These are phyloP conservation scores for Gastrolobium bilobum DNA, from an alignment of 306 rosid genomes.

Conservation along the genomic window DNA sequence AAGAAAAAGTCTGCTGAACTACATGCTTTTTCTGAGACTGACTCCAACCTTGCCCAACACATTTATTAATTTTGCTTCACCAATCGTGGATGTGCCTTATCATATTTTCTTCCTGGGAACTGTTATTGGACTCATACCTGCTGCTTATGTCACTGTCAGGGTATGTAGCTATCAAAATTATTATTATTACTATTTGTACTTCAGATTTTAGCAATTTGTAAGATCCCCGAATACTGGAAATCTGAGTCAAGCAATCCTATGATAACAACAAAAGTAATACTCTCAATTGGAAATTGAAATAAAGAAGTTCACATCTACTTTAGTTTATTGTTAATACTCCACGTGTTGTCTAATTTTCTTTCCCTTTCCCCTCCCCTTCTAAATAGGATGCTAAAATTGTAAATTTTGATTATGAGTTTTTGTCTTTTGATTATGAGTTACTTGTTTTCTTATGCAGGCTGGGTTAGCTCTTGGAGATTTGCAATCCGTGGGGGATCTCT, in stretches of 20 bases:
- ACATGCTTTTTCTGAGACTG: conserved; percentile 94
- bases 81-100: conserved; percentile 96
- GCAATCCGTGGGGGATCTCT: conserved; percentile 83
- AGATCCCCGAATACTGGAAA: conserved; percentile 1
- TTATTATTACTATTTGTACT: background rate
- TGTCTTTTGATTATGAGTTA: background rate
- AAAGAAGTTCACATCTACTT: conserved; percentile 8
- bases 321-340: background rate
- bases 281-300: conserved; percentile 8
- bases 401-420: background rate
- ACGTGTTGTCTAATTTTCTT: conserved; percentile 11
- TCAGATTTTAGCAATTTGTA: conserved; percentile 32
- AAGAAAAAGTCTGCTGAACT: conserved; percentile 79
- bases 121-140: conserved; percentile 87
- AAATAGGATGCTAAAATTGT: background rate
- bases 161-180: conserved; percentile 52
- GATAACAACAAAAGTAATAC: background rate
- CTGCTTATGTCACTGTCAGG: conserved; percentile 95
- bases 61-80: conserved; percentile 94
- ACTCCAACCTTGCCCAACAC: conserved; percentile 97
- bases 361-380: background rate
- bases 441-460: conserved; percentile 69
- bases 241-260: background rate
- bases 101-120: conserved; percentile 86
- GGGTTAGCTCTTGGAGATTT: conserved; percentile 96